Percentiles rank a stretch among this genome's conserved stretches.
These are phyloP conservation scores for Phyllosticta citriasiana DNA, from an alignment of 2,329 filamentous ascomycete species.

Conservation along the genomic window DNA sequence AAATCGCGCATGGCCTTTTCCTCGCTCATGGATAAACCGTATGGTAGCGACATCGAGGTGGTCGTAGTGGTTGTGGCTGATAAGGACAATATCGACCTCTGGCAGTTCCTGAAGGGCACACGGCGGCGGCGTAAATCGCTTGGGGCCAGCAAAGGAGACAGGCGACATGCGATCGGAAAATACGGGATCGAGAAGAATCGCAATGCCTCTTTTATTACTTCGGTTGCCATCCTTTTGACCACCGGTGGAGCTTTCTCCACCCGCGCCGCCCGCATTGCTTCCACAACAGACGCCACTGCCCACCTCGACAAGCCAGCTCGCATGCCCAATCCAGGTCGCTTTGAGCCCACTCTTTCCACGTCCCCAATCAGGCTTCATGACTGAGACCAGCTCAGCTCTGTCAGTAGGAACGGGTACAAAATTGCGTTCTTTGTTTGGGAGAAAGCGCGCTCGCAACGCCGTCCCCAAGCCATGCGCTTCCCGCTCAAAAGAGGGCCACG, in stretches of 20 bases:
- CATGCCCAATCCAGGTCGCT: conserved; percentile 44
- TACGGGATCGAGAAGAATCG: conserved; percentile 44
- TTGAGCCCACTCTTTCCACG: conserved; percentile 18
- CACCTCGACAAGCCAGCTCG: conserved; percentile 39
- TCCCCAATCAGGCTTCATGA: conserved; percentile 32
- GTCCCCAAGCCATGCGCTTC: conserved; percentile 17
- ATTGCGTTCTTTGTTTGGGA: conserved; percentile 29
- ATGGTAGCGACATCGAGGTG: conserved; percentile 42
- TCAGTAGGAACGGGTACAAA: conserved; percentile 37
- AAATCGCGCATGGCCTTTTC: conserved; percentile 30
- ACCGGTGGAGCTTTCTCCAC: too few species aligned
- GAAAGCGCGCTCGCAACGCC: conserved; percentile 25
- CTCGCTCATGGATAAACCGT: conserved; percentile 16
- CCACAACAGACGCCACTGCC: neutral
- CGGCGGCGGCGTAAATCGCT: conserved; percentile 42
- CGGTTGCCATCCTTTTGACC: neutral
- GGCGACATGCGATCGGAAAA: conserved; percentile 42
- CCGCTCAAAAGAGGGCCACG: conserved; percentile 35
- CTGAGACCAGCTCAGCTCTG: conserved; percentile 32
- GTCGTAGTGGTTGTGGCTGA: conserved; percentile 49
- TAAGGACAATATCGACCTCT: conserved; percentile 41
- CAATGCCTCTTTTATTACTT: conserved; percentile 25
- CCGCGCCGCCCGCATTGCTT: neutral
- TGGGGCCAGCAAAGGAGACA: conserved; percentile 37
- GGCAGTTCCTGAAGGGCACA: conserved; percentile 41